Evolutionary conservation across 352 stramenopile species (phyloP), one percentile per base, ranked within the genome.

Genomic region (Paralagenidium karlingii): DNA sequence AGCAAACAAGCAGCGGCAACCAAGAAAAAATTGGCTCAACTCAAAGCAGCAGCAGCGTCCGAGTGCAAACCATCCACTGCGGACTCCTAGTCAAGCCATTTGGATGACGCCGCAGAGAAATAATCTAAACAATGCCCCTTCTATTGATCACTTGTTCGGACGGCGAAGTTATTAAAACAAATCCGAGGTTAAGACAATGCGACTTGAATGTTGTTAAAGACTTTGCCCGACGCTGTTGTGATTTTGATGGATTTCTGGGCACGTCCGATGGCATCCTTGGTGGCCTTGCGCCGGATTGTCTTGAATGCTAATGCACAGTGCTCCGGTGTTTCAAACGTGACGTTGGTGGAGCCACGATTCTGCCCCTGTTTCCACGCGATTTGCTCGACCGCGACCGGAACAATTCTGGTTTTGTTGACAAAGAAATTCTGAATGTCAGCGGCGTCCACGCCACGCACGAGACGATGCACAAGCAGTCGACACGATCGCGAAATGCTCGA

Each of bases 341-440:
- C 68, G 43, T 53, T 66, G 39, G 61, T 73, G 2, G 75, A 82
- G 28, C 78, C 76, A n/a, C 65, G 61, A 27, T 75, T 78, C 51
- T 84, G 56, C 8, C 67, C 63, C 5, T 62, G 51, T n/a, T 67
- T 55, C 63, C 59, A 84, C 19, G 55, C 41, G 40, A 87, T 76
- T 43, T 66, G 58, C 30, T 86, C 78, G 21, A 92, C 70, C 12
- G 61, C 61, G 0, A 42, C 53, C 28, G 78, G 75, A 20, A 88
- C 63, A 36, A 92, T 55, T 19, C 70, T 71, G 22, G 75, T 50
- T 5, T 54, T 66, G 25, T 75, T 43, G 34, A 70, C 38, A 37
- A 89, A 80, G 43, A 80, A 89, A 2, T 69, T 55, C 38, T 92
- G 59, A 8, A 92, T 70, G 36, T 92, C 73, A 16, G 47, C 31